Evolutionary conservation across 257 asterid species (phyloP).

Genomic region (Cordia subcordata): DNA sequence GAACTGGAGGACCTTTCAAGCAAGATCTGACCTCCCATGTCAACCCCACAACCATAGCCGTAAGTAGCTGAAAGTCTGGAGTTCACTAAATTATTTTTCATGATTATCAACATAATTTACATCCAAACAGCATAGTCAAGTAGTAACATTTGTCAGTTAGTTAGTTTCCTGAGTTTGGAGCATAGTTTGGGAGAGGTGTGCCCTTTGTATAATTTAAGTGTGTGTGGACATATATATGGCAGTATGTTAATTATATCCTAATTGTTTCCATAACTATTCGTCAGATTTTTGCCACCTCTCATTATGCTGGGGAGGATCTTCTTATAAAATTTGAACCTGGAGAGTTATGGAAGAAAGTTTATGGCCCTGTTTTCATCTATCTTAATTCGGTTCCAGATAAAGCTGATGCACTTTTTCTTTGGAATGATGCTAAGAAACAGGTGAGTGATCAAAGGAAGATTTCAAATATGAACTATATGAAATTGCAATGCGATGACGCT

Average conservation of each 20-base stretch:
- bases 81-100: no score
- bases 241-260: not conserved
- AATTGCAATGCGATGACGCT: not conserved
- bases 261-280: not conserved
- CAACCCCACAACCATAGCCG: constrained; percentile 34
- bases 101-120: no score
- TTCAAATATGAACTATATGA: not conserved
- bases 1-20: constrained; percentile 35
- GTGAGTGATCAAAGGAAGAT: constrained; percentile 9
- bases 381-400: constrained; percentile 25
- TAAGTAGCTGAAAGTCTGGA: constrained; percentile 7
- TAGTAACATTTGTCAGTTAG: no score
- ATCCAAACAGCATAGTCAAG: no score
- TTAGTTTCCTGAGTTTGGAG: no score
- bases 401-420: constrained; percentile 19
- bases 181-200: not conserved
- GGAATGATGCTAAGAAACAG: constrained; percentile 37
- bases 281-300: constrained; percentile 37
- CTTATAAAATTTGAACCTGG: constrained; percentile 23
- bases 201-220: not conserved
- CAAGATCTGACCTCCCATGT: constrained; percentile 42
- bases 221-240: no score
- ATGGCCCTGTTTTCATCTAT: constrained; percentile 35
- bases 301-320: constrained; percentile 39
- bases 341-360: constrained; percentile 41